These are phyloP conservation scores for Fusarium duplospermum DNA, from an alignment of 2,329 filamentous ascomycete species.

Conservation along the genomic window DNA sequence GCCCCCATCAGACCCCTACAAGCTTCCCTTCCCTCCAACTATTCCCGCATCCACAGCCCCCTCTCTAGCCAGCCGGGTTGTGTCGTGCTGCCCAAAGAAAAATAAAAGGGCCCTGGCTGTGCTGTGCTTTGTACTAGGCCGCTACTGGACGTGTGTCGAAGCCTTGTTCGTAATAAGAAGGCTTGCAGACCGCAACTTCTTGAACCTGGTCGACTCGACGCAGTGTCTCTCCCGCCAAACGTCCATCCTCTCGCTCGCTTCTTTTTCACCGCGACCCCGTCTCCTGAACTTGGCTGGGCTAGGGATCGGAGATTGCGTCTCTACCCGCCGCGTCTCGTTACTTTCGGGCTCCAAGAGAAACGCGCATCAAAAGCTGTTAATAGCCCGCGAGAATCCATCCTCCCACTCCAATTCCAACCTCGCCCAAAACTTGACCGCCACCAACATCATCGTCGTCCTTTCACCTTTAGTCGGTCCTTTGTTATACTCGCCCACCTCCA, in stretches of 20 bases:
- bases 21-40: conserved; percentile 2
- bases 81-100: not conserved
- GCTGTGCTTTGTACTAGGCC: not conserved
- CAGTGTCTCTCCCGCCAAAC: conserved; percentile 30
- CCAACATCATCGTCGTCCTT: not conserved
- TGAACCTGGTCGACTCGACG: conserved; percentile 10
- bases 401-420: not conserved
- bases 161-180: conserved; percentile 20
- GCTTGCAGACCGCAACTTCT: conserved; percentile 46
- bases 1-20: not conserved
- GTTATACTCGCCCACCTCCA: not conserved
- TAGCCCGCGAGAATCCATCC: conserved; percentile 25
- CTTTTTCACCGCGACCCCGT: conserved; percentile 10
- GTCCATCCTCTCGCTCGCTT: conserved; percentile 26
- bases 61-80: not conserved
- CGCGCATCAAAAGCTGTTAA: conserved; percentile 13
- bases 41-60: conserved; percentile 24
- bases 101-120: conserved; percentile 22
- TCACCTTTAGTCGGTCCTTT: conserved; percentile 3
- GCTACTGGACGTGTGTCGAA: not conserved
- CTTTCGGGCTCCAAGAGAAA: conserved; percentile 1
- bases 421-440: conserved; percentile 13
- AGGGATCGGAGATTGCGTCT: conserved; percentile 39
- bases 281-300: conserved; percentile 37
- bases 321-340: conserved; percentile 13